Evolutionary conservation across 2,329 filamentous ascomycete species (phyloP).

Genomic region (Aotearoamyces nothofagi): DNA sequence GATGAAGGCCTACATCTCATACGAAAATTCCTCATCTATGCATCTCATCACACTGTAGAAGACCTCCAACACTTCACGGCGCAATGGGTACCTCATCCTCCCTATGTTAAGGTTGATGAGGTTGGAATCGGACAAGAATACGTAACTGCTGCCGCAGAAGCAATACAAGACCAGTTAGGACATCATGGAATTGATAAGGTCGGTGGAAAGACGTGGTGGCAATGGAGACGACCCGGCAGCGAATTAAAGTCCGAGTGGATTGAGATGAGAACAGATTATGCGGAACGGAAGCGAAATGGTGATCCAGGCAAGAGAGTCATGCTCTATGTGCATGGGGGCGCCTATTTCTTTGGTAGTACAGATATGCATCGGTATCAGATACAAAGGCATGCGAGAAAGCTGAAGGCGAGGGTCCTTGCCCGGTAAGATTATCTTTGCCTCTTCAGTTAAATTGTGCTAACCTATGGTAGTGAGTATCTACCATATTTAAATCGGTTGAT

Average conservation of each 20-base stretch:
- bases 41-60: slow-evolving; percentile 81
- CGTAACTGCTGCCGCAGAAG: slow-evolving; percentile 47
- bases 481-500: neutral
- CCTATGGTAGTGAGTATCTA: slow-evolving; percentile 11
- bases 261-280: slow-evolving; percentile 77
- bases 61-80: slow-evolving; percentile 82
- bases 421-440: slow-evolving; percentile 24
- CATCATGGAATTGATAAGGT: slow-evolving; percentile 57
- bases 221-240: slow-evolving; percentile 58
- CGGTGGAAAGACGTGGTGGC: slow-evolving; percentile 79
- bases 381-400: slow-evolving; percentile 85
- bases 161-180: slow-evolving; percentile 62
- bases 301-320: slow-evolving; percentile 61
- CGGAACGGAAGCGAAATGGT: slow-evolving; percentile 47
- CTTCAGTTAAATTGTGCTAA: slow-evolving; percentile 2
- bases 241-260: slow-evolving; percentile 82
- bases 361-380: slow-evolving; percentile 98
- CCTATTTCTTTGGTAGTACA: slow-evolving; percentile 89
- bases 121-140: slow-evolving; percentile 48
- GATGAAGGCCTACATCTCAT: slow-evolving; percentile 83
- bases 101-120: slow-evolving; percentile 71
- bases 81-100: slow-evolving; percentile 81
- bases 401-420: slow-evolving; percentile 80
- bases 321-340: slow-evolving; percentile 87
- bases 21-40: slow-evolving; percentile 70